phyloP scores from a whole-genome alignment of 805 yeast species.

The Yamadazyma olivae region DNA sequence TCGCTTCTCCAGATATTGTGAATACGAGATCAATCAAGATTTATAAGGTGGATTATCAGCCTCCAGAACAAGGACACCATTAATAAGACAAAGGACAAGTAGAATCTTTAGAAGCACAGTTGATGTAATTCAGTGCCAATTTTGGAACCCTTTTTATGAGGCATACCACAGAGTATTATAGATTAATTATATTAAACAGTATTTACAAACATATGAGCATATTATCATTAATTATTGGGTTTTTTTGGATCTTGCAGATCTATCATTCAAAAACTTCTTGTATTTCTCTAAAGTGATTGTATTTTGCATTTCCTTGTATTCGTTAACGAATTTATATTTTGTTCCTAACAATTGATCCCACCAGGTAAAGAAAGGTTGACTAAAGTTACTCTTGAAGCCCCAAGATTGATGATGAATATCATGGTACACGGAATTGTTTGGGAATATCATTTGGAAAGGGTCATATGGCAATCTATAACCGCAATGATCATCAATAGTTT shows the following conservation, averaged over 20 bases:
- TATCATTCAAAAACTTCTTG: slow-evolving; percentile 49
- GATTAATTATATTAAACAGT: background rate
- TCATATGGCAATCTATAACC: slow-evolving; percentile 95
- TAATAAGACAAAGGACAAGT: too few relatives aligned
- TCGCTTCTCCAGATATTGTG: too few relatives aligned
- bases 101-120: too few relatives aligned
- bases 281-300: slow-evolving; percentile 67
- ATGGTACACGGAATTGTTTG: slow-evolving; percentile 93
- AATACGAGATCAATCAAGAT: too few relatives aligned
- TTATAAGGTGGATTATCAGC: too few relatives aligned
- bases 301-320: slow-evolving; percentile 63
- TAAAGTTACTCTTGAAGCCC: slow-evolving; percentile 89
- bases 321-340: slow-evolving; percentile 59
- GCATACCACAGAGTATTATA: too few relatives aligned
- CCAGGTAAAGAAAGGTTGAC: slow-evolving; percentile 93
- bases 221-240: slow-evolving; percentile 3
- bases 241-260: slow-evolving; percentile 16
- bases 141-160: too few relatives aligned
- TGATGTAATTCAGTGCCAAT: too few relatives aligned
- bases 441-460: slow-evolving; percentile 85
- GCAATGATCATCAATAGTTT: slow-evolving; percentile 98
- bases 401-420: slow-evolving; percentile 97
- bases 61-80: too few relatives aligned
- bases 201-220: too few relatives aligned
- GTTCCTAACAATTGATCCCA: slow-evolving; percentile 83